Percentiles rank a stretch among this genome's conserved stretches.
Conservation (phyloP, 805 yeast species). For the Candida tibetensis region DNA sequence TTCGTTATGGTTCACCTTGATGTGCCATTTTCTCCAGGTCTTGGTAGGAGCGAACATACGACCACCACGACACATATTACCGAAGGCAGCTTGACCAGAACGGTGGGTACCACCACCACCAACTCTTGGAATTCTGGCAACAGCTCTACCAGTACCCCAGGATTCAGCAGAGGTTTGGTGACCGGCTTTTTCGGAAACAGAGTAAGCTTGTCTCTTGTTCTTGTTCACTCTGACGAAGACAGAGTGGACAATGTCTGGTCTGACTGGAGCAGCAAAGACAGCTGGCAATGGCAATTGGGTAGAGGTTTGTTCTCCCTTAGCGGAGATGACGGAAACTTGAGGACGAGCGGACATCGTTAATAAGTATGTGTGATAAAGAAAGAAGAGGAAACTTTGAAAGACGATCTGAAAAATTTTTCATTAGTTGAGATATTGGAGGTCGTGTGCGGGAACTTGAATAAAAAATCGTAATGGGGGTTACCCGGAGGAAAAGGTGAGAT, state of each 20-base stretch:
- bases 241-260: conserved; percentile 98
- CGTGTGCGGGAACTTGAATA: conserved; percentile 2
- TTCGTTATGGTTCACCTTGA: conserved; percentile 99
- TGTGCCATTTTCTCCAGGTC: conserved; percentile 99
- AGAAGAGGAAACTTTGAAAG: conserved; percentile 8
- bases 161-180: conserved; percentile 99
- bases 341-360: conserved; percentile 69
- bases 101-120: conserved; percentile 99
- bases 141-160: conserved; percentile 99
- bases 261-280: conserved; percentile 99
- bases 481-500: conserved; percentile 8
- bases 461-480: conserved; percentile 4
- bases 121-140: conserved; percentile 99
- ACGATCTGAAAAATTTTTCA: conserved; percentile 2
- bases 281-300: conserved; percentile 92
- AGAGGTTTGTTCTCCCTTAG: conserved; percentile 83
- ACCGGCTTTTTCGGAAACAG: conserved; percentile 99
- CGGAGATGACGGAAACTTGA: conserved; percentile 91
- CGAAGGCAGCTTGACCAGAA: conserved; percentile 99
- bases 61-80: conserved; percentile 99
- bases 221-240: conserved; percentile 98
- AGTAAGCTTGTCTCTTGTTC: conserved; percentile 99
- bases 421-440: no score
- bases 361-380: conserved; percentile 20
- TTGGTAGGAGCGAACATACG: conserved; percentile 99